Evolutionary conservation across 441 rosid genomes (phyloP).

Genomic region (Mallotus repandus): DNA sequence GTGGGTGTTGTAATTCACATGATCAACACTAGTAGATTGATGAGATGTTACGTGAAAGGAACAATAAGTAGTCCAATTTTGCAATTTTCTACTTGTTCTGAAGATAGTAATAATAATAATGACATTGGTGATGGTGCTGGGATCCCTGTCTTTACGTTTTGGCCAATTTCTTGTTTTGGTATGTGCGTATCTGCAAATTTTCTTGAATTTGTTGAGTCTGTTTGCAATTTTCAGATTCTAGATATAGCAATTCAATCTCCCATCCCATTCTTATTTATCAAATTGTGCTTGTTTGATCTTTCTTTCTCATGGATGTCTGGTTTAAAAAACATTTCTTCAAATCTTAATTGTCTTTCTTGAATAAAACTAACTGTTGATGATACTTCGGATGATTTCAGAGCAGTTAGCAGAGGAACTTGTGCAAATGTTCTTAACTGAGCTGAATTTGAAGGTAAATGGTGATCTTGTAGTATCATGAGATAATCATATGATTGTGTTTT

Average conservation of each 20-base stretch:
- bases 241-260: too few relatives aligned
- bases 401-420: conserved; percentile 68
- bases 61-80: conserved; percentile 45
- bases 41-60: conserved; percentile 64
- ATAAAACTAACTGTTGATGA: background rate
- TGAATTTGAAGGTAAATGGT: conserved; percentile 62
- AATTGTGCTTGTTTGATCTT: background rate
- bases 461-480: background rate
- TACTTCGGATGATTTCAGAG: conserved; percentile 44
- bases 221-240: too few relatives aligned
- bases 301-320: background rate
- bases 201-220: background rate
- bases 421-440: conserved; percentile 66
- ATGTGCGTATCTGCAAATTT: conserved; percentile 26
- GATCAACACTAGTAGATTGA: conserved; percentile 52
- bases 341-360: too few relatives aligned
- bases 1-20: conserved; percentile 53
- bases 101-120: conserved; percentile 29
- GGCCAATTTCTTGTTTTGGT: conserved; percentile 64
- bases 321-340: background rate
- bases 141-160: conserved; percentile 60
- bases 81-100: conserved; percentile 55
- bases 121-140: conserved; percentile 79
- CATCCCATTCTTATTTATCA: background rate
- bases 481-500: background rate